Base-by-base conservation (phyloP, 192 early-diverging fungal species). In the Chytriomyces confervae region DNA sequence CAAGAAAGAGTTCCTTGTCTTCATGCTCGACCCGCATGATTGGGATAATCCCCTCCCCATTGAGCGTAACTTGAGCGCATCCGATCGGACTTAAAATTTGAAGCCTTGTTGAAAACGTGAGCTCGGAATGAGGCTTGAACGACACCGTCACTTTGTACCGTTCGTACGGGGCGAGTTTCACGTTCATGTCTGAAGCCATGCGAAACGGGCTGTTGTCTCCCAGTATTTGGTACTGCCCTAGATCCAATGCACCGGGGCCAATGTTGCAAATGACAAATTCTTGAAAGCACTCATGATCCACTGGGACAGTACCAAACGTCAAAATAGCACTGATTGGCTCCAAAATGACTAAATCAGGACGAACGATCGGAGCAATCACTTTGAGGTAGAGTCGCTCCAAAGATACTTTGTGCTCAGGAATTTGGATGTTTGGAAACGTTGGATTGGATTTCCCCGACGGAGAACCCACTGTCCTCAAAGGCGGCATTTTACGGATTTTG, bases 11-110 rank as follows among this genome's bases (percentile, higher is more conserved):
- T 8, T 73, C 50, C 6, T 18, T 23, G 6, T 62, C 49, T 6
- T 61, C 62, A 16, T 74, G 69, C 16, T 82, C 79, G 20, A 82
- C 45, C 18, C 64, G 47, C 46, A 84, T 47, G 6, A n/a, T 61
- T n/a, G 84, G 84, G 20, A 84, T 44, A 50, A 82, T 50, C n/a
- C 82, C 82, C 66, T 84, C 36, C 18, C 84, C 84, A 20, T 51
- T 18, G 23, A 86, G 61, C 46, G 49, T 61, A 16, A 81, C 66
- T n/a, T 45, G 27, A 4, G 79, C 61, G 23, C 75, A 50, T 24
- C 76, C 62, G 20, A 65, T 74, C 23, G 47, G 7, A 7, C 70
- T 66, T 18, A 48, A 65, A 44, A 79, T 45, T 8, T 63, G 51
- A 29, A 75, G 57, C 7, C 61, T 43, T 23, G 23, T 11, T 5